Evolutionary conservation across 1,284 basidiomycete species (phyloP), one percentile per base, ranked within the genome.

Genomic region (Ceratobasidium sp.): DNA sequence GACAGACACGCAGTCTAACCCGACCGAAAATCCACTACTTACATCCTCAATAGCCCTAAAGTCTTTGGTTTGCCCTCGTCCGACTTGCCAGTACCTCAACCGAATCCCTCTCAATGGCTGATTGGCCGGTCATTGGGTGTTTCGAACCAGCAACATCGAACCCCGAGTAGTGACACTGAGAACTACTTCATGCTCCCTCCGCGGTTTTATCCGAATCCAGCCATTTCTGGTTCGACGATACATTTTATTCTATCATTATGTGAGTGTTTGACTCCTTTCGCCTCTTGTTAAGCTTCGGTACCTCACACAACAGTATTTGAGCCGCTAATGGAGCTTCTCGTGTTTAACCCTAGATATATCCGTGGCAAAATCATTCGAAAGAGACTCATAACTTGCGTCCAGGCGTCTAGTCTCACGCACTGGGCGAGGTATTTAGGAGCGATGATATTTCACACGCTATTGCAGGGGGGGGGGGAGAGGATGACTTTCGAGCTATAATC

Each of bases 341-440:
- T 7, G 8, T 54, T 66, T 19, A 50, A 53, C 33, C 64, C 64
- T 8, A 14, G 4, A 11, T 8, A 17, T 4, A 6, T 7, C 19
- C 31, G 22, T n/a, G 2, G 31, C 17, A 44, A 54, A n/a, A 4
- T 41, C 22, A 44, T 66, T 0, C 64, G 64, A 36, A 36, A 48
- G 6, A 36, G 15, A 24, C 14, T 66, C 27, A 15, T 50, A 6
- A 31, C 51, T 1, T 31, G 64, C 2, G 24, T 66, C 17, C 15
- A 33, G 19, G 50, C 64, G 3, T 66, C 64, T 47, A 41, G 19
- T 3, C 14, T 66, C 14, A 66, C 50, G 17, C 64, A 53, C 33
- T 53, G 64, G 17, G 9, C 64, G 29, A 59, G 59, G 67, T 71
- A 60, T 22, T 41, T 60, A 33, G 67, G 67, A 24, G 67, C 67